phyloP scores from a whole-genome alignment of 2,329 filamentous ascomycete species.

The Epichloe sibirici region DNA sequence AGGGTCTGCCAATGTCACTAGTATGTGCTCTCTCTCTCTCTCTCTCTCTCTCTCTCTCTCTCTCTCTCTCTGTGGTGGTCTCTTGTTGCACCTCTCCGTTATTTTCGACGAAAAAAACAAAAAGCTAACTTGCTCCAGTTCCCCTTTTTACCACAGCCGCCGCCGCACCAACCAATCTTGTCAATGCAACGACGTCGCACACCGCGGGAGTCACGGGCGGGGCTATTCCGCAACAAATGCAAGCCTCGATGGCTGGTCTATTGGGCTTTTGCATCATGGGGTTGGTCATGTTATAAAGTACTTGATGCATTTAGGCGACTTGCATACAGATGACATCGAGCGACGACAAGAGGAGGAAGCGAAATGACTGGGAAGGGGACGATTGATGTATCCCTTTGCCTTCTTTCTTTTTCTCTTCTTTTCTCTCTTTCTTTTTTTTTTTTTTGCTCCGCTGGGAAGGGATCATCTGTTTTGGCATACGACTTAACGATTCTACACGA shows the following conservation, averaged over 20 bases:
- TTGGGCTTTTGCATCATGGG: slow-evolving; percentile 26
- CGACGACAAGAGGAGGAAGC: not conserved
- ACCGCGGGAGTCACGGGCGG: slow-evolving; percentile 19
- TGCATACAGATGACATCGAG: slow-evolving; percentile 1
- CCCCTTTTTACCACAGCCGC: slow-evolving; percentile 2
- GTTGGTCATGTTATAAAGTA: slow-evolving; percentile 20
- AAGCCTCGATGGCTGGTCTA: slow-evolving; percentile 22
- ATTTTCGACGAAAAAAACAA: not conserved
- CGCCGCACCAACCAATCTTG: slow-evolving; percentile 7
- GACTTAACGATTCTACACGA: slow-evolving; percentile 6
- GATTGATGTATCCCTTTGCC: not conserved
- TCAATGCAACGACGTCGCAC: slow-evolving; percentile 17
- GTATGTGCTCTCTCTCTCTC: not conserved
- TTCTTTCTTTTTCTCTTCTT: not conserved
- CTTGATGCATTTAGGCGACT: not conserved
- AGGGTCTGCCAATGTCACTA: not conserved
- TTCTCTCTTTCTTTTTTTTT: not conserved
- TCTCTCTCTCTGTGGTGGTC: too few relatives aligned
- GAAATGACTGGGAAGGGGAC: not conserved
- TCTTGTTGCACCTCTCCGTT: too few relatives aligned
- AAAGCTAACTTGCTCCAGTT: slow-evolving; percentile 6
- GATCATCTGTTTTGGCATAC: slow-evolving; percentile 1
- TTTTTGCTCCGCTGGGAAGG: not conserved
- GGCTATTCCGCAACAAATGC: slow-evolving; percentile 20
- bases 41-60: too few relatives aligned